Percentiles rank a stretch among this genome's conserved stretches.
These are phyloP conservation scores for Panicum virgatum DNA, from an alignment of 202 grass and related monocot genomes.

Conservation along the genomic window DNA sequence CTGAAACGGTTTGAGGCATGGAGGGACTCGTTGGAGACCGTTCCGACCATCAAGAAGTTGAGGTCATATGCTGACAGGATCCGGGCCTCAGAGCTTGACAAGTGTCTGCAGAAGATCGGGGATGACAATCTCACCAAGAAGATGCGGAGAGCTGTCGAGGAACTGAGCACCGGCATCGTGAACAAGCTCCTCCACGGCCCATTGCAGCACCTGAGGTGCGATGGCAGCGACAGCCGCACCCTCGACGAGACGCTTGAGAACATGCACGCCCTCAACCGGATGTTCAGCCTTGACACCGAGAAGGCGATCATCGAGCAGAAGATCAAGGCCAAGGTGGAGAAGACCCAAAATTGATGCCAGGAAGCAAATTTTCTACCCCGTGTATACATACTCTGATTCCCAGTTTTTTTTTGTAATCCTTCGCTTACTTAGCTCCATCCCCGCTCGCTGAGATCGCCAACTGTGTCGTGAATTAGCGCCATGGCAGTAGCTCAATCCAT, in stretches of 20 bases:
- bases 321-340: conserved; percentile 92
- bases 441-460: conserved; percentile 30
- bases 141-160: conserved; percentile 72
- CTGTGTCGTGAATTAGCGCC: conserved; percentile 38
- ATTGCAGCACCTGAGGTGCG: conserved; percentile 79
- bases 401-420: conserved; percentile 29
- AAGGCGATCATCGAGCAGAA: conserved; percentile 79
- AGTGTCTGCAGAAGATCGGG: conserved; percentile 77
- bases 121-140: conserved; percentile 70
- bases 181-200: conserved; percentile 89
- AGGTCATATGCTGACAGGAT: conserved; percentile 82
- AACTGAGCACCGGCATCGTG: conserved; percentile 72
- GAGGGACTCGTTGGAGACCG: conserved; percentile 74
- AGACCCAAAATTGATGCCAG: conserved; percentile 61
- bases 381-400: conserved; percentile 48
- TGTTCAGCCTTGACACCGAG: conserved; percentile 79
- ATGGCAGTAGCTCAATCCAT: conserved; percentile 37
- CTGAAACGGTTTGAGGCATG: conserved; percentile 73
- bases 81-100: conserved; percentile 73
- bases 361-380: conserved; percentile 26
- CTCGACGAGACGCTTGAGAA: conserved; percentile 77
- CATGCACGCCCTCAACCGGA: conserved; percentile 82
- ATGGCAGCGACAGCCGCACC: conserved; percentile 73
- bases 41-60: conserved; percentile 86
- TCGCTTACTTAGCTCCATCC: conserved; percentile 19